Base-by-base conservation (phyloP, 2,329 filamentous ascomycete species). In the Xylariales sp. region DNA sequence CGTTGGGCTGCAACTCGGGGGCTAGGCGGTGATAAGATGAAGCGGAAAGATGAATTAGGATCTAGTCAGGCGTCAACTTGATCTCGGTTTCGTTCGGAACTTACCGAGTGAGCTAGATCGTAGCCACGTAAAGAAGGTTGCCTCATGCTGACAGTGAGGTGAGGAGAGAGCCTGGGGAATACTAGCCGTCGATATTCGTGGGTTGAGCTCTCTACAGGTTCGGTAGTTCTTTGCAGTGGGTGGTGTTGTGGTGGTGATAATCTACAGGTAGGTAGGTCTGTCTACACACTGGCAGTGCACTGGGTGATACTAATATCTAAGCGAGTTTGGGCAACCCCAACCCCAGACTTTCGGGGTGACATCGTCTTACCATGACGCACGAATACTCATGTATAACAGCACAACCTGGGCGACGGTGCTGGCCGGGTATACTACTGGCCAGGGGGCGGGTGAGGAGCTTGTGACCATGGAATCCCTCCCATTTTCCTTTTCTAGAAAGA, bases 1-100 rank as follows among this genome's bases (percentile, higher is more conserved):
- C 48, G 61, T 69, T 65, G 65, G 68, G 68, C 68, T 69, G 64
- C 61, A 68, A 67, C 46, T 50, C 30, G 36, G 46, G n/a, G 43
- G 9, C 46, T 43, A 16, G n/a, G 46, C n/a, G 55, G 41, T 41
- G 50, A 43, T 60, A 64, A 48, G 56, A 52, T 28, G 60, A 60
- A 34, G 34, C 46, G 28, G 55, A 59, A 52, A 36, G 49, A 32
- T 54, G 45, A 28, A 57, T 50, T 57, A 46, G 16, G 28, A 57
- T 53, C 16, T 53, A 16, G 57, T 68, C 52, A 18, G 65, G 65
- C 61, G 41, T 62, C 64, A 62, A 68, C 48, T 60, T 48, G 46
- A 36, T 16, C 28, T 18, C 43, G 28, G 9, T 41, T 14, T 28
- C n/a, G 41, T 48, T 60, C 59, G 62, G 54, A 55, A 62, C 48